phyloP scores from a whole-genome alignment of 768 basidiomycete species.

The Lyophyllum decastes region DNA sequence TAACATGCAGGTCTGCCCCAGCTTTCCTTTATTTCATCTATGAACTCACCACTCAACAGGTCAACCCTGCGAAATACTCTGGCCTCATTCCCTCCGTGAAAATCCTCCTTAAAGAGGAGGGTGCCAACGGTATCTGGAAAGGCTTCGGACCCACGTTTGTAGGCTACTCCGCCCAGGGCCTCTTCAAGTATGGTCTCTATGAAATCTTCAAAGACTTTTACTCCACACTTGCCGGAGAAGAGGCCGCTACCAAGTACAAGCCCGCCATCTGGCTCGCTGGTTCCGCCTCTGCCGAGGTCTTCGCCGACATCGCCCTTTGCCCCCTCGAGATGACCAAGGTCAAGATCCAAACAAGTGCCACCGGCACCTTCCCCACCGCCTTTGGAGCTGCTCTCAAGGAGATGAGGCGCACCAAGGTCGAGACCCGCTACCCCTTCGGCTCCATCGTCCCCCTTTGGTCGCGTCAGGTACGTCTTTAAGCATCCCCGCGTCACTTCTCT shows the following conservation, averaged over 20 bases:
- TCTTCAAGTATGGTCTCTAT: slow-evolving; percentile 99
- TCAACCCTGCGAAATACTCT: slow-evolving; percentile 74
- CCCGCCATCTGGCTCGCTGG: slow-evolving; percentile 91
- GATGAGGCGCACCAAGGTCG: slow-evolving; percentile 65
- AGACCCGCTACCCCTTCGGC: slow-evolving; percentile 85
- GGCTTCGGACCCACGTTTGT: slow-evolving; percentile 91
- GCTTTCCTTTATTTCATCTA: neutral
- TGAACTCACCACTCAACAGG: slow-evolving; percentile 40
- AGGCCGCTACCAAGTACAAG: slow-evolving; percentile 78
- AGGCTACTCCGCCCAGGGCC: slow-evolving; percentile 94
- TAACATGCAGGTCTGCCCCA: slow-evolving; percentile 77
- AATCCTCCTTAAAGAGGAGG: slow-evolving; percentile 77
- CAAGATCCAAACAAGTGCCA: slow-evolving; percentile 81
- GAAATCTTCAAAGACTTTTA: slow-evolving; percentile 95
- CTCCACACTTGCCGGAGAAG: slow-evolving; percentile 88
- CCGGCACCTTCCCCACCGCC: slow-evolving; percentile 75
- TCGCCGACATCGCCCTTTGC: slow-evolving; percentile 95
- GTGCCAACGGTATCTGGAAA: slow-evolving; percentile 87
- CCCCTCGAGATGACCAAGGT: slow-evolving; percentile 94
- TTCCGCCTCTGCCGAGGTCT: slow-evolving; percentile 93
- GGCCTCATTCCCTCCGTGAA: slow-evolving; percentile 63
- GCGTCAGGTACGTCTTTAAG: slow-evolving; percentile 72
- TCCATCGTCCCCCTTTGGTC: slow-evolving; percentile 87
- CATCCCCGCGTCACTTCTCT: neutral
- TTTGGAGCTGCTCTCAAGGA: slow-evolving; percentile 72